Base-by-base conservation (phyloP, 257 asterid species). In the Solanum neorickii region DNA sequence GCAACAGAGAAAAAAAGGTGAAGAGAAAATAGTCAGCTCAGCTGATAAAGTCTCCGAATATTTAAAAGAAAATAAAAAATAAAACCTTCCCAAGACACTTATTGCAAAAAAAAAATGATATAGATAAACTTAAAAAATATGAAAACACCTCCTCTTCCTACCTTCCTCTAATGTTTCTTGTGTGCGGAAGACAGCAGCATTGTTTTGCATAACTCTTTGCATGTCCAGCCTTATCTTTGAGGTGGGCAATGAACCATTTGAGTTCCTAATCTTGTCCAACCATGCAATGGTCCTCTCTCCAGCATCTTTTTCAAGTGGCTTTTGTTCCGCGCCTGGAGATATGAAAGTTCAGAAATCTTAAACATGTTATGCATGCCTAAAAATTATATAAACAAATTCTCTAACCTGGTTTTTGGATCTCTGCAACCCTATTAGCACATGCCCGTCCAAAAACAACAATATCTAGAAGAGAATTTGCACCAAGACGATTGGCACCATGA, bases 91-190 rank as follows among this genome's bases (percentile, higher is more conserved):
- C 69, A 52, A 82, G 46, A 49, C 20, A 80, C 41, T 25, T 78
- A 10, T 46, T 25, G 52, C 42, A 0, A 9, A 52, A 52, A 52
- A 56, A 56, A 37, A 49, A 31, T 29, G 21, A 31, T 31, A 18
- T 25, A 47, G 21, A 82, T 29, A 83, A 56, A 20, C 69, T 68
- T 5, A 13, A 29, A 42, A 56, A 88, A 85, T 62, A 52, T 70
- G 52, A 35, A 59, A 86, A 72, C 44, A 59, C 83, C 49, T 73
- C 83, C n/a, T n/a, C n/a, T n/a, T 69, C 84, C 72, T 90, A 95
- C 99, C 99, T 96, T 97, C 99, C 91, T 93, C 99, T 87, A 97
- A 90, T 35, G 99, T 97, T 46, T 97, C 99, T 87, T 97, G 99
- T 35, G 99, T 97, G 74, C 99, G 96, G 88, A 97, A 97, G 62